Evolutionary conservation across 1,284 basidiomycete species (phyloP), one percentile per base, ranked within the genome.

Genomic region (Irpex sp.): DNA sequence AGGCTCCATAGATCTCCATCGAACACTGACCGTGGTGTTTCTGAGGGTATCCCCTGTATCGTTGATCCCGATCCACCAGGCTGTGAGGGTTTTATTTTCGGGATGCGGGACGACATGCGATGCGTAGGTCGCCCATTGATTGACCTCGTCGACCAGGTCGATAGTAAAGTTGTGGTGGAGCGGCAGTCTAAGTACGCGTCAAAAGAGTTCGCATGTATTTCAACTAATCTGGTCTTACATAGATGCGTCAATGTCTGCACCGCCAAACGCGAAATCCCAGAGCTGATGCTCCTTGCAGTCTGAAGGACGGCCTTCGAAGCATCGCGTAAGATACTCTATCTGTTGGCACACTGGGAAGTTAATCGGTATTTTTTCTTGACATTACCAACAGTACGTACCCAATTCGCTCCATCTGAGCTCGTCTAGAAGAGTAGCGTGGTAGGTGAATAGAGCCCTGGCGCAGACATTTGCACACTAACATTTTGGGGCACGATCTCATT

Each of bases 41-140:
- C 70, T 70, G n/a, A 78, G 61, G 1, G 80, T 78, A 68, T 85
- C 83, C 3, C 82, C 81, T 0, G 83, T 83, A 67, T 85, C 83
- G 69, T 84, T 85, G 59, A 84, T 84, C 4, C 83, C 83, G 62
- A 84, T 84, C 81, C 82, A 86, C 83, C 83, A 86, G 1, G 77
- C 75, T 3, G 81, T 80, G 37, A 85, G 68, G 0, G 83, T 83
- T 61, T 79, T 69, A 33, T 67, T 71, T 0, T 69, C 56, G 5
- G 79, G 79, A 67, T 81, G 80, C 2, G 83, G 80, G 6, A 85
- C 69, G 21, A 81, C 71, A 33, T 75, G 66, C 3, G 80, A 75
- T 0, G 79, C 83, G 66, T 77, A 82, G 4, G 69, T 66, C 6
- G 69, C 71, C 80, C 80, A 85, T 69, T 84, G 82, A 26, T 75